Evolutionary conservation across 306 rosid species (phyloP).

Genomic region (Astragalus membranaceus): DNA sequence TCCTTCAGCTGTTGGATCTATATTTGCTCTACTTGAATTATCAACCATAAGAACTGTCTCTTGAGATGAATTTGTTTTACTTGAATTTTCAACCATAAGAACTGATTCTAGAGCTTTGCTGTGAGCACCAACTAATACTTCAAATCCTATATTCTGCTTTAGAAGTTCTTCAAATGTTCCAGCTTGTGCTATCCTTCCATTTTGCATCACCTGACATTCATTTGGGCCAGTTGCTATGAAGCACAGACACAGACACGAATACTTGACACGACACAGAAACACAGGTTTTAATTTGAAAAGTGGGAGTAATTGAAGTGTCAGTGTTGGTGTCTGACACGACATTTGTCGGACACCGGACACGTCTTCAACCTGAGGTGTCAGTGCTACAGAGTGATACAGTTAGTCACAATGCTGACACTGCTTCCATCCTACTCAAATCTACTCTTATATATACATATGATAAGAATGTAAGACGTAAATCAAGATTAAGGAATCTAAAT

Average conservation of each 20-base stretch:
- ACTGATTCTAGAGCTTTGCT: constrained; percentile 79
- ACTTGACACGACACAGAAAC: too few relatives aligned
- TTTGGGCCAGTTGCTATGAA: constrained; percentile 9
- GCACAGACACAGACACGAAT: too few relatives aligned
- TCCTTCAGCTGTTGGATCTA: constrained; percentile 30
- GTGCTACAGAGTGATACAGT: neutral
- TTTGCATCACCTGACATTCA: constrained; percentile 75
- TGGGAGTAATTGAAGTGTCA: too few relatives aligned
- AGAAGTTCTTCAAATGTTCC: constrained; percentile 80
- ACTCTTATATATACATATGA: neutral
- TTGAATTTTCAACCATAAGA: constrained; percentile 54
- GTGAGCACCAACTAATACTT: constrained; percentile 88
- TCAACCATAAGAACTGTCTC: too few relatives aligned
- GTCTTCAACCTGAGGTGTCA: too few relatives aligned
- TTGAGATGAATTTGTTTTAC: constrained; percentile 7
- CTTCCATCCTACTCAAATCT: neutral
- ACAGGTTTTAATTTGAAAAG: too few relatives aligned
- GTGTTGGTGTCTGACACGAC: too few relatives aligned
- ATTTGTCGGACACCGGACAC: too few relatives aligned
- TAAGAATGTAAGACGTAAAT: neutral
- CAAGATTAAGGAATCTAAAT: neutral
- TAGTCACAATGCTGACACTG: neutral
- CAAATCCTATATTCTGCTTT: constrained; percentile 82
- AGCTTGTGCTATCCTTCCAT: constrained; percentile 80
- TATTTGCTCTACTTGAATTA: neutral